These are phyloP conservation scores for Monosporozyma solicola DNA, from an alignment of 805 yeast genomes.

Conservation along the genomic window DNA sequence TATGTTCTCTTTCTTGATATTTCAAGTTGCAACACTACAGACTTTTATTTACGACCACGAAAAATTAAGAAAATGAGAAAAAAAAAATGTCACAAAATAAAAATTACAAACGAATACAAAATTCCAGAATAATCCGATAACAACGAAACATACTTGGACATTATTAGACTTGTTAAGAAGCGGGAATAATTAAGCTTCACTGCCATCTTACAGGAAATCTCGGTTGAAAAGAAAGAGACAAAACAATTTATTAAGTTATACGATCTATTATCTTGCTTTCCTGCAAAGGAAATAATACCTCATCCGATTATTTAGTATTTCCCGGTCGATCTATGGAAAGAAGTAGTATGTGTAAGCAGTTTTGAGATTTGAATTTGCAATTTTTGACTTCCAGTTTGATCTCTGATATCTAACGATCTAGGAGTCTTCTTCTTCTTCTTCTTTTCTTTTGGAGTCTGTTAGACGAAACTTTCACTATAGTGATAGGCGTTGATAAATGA, in stretches of 20 bases:
- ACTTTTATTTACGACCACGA: not conserved
- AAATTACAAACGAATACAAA: not conserved
- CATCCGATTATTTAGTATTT: not conserved
- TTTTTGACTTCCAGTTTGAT: too few species aligned
- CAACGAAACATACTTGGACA: not conserved
- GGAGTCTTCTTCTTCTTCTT: too few species aligned
- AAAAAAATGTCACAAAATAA: not conserved
- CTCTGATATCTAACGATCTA: too few species aligned
- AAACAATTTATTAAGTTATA: not conserved
- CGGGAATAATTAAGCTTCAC: not conserved
- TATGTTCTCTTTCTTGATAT: not conserved
- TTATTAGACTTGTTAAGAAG: not conserved
- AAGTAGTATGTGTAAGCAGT: too few species aligned
- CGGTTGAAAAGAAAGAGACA: not conserved
- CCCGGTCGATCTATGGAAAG: not conserved
- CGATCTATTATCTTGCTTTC: not conserved
- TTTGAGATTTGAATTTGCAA: too few species aligned
- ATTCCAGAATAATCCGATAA: not conserved
- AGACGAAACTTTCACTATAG: too few species aligned
- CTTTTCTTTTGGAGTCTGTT: too few species aligned
- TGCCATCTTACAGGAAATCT: not conserved
- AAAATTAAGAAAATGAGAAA: not conserved
- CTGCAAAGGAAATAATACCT: not conserved
- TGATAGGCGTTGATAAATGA: too few species aligned
- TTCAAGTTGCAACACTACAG: not conserved